phyloP scores from a whole-genome alignment of 2,329 filamentous ascomycete species.

The Penicillium sp. region DNA sequence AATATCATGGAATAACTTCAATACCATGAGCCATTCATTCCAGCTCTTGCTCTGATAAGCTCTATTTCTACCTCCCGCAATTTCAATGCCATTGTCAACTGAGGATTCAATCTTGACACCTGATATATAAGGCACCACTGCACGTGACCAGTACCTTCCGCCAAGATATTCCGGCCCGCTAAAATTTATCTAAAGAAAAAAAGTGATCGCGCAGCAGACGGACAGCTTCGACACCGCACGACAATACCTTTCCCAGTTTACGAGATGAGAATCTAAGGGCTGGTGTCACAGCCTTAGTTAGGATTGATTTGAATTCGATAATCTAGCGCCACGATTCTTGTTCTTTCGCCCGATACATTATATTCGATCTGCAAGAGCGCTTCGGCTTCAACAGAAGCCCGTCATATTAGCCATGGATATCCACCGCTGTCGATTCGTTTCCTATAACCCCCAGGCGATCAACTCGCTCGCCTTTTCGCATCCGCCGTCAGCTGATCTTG shows the following conservation, averaged over 20 bases:
- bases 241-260: slow-evolving; percentile 3
- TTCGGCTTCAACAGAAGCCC: slow-evolving; percentile 16
- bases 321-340: slow-evolving; percentile 10
- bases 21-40: not conserved
- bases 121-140: slow-evolving; percentile 1
- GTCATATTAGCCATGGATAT: slow-evolving; percentile 66
- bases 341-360: slow-evolving; percentile 6
- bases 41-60: not conserved
- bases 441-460: slow-evolving; percentile 84
- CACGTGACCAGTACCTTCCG: slow-evolving; percentile 14
- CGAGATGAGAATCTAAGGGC: slow-evolving; percentile 24
- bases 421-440: slow-evolving; percentile 93
- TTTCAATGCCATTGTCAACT: not conserved
- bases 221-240: slow-evolving; percentile 18
- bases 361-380: slow-evolving; percentile 12
- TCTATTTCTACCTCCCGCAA: not conserved
- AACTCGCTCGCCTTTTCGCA: slow-evolving; percentile 94
- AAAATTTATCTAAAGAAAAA: slow-evolving; percentile 31
- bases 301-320: slow-evolving; percentile 16
- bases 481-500: slow-evolving; percentile 47
- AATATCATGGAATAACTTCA: not conserved
- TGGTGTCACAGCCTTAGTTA: slow-evolving; percentile 12
- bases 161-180: slow-evolving; percentile 27
- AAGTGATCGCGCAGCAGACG: slow-evolving; percentile 21
- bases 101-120: not conserved